These are phyloP conservation scores for Ilyonectria sp. DNA, from an alignment of 2,329 filamentous ascomycete species.

Conservation along the genomic window DNA sequence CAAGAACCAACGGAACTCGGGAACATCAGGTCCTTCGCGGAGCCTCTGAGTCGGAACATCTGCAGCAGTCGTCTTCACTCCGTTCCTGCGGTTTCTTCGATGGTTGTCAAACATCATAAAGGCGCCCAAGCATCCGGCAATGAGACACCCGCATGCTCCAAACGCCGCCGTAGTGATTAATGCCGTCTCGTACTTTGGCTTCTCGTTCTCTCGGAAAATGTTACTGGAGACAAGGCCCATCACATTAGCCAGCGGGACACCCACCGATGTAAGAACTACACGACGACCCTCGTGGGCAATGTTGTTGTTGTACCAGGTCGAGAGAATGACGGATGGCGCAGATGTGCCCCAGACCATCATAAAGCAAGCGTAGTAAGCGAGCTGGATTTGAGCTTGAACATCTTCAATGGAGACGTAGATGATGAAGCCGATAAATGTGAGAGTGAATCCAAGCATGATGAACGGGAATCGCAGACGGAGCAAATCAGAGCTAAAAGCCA, in stretches of 20 bases:
- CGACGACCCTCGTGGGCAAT: conserved; percentile 82
- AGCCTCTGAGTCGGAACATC: conserved; percentile 1
- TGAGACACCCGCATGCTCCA: conserved; percentile 71
- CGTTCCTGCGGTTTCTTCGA: conserved; percentile 2
- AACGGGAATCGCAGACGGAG: conserved; percentile 81
- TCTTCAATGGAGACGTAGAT: conserved; percentile 82
- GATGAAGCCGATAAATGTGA: conserved; percentile 84
- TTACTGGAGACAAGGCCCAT: conserved; percentile 77
- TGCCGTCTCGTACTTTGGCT: conserved; percentile 77
- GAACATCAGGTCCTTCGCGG: not conserved
- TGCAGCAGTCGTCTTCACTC: not conserved
- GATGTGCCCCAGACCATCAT: conserved; percentile 89
- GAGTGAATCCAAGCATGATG: conserved; percentile 79
- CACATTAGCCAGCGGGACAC: conserved; percentile 74
- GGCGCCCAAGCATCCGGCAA: conserved; percentile 68
- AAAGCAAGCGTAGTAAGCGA: conserved; percentile 83
- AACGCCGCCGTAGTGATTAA: conserved; percentile 76
- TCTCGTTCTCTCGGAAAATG: conserved; percentile 76
- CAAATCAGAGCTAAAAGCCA: conserved; percentile 80
- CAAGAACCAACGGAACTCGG: conserved; percentile 10
- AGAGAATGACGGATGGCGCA: conserved; percentile 80
- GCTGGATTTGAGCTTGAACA: conserved; percentile 71
- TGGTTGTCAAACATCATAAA: conserved; percentile 73
- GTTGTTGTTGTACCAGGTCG: conserved; percentile 83
- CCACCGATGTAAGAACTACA: conserved; percentile 79